A percentile compares a stretch with the other conserved stretches of the same genome.
phyloP scores from a whole-genome alignment of 2,329 filamentous ascomycete species.

The Pseudocercospora fijiensis region DNA sequence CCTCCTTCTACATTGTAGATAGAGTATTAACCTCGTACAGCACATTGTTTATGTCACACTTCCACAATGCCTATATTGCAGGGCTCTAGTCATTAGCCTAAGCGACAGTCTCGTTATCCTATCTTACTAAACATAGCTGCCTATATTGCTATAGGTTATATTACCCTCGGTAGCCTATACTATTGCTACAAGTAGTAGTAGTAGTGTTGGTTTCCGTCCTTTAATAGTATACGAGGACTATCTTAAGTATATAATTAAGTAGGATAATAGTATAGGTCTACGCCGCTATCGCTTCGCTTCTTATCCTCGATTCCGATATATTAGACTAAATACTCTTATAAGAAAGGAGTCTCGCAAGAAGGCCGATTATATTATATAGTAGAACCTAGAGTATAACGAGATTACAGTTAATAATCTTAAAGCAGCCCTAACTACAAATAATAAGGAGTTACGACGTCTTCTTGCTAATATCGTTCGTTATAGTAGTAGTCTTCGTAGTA shows the following conservation, averaged over 20 bases:
- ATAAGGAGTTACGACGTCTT: not conserved
- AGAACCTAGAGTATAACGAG: not conserved
- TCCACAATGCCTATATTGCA: too few relatives aligned
- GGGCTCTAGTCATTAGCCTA: too few relatives aligned
- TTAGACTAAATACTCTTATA: not conserved
- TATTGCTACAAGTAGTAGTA: too few relatives aligned
- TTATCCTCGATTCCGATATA: not conserved
- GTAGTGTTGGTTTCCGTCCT: too few relatives aligned
- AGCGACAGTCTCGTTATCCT: too few relatives aligned
- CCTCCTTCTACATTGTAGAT: too few relatives aligned
- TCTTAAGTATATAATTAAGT: not conserved
- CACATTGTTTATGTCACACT: too few relatives aligned
- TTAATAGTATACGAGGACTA: too few relatives aligned
- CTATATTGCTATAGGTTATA: too few relatives aligned
- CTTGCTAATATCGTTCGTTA: not conserved
- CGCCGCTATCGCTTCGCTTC: not conserved
- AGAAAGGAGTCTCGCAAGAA: not conserved
- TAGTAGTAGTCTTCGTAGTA: not conserved
- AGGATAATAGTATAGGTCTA: not conserved
- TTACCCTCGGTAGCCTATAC: too few relatives aligned
- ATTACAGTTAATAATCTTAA: not conserved
- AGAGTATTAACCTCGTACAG: too few relatives aligned
- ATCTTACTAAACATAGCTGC: too few relatives aligned
- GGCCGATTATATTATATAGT: not conserved
- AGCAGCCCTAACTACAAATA: not conserved